Evolutionary conservation across 2,329 filamentous ascomycete genomes (phyloP).

Genomic region (Fusarium haematococcum): DNA sequence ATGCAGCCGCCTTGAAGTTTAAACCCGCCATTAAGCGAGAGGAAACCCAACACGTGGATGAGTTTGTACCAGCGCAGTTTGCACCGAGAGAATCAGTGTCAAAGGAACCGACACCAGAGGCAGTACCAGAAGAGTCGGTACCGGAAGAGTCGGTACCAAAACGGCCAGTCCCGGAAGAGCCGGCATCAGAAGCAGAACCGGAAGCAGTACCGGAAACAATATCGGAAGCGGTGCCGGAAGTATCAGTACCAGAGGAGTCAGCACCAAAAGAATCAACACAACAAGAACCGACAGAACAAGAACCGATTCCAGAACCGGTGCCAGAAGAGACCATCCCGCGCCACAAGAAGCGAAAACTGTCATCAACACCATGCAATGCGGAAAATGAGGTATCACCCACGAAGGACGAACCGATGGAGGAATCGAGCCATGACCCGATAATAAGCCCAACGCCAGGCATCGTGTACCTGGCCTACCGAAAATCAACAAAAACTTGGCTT

Average conservation of each 20-base stretch:
- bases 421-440: background rate
- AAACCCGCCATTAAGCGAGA: background rate
- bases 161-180: background rate
- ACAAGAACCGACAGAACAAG: background rate
- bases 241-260: background rate
- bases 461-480: conserved; percentile 9
- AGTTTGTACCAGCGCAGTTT: background rate
- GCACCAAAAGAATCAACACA: background rate
- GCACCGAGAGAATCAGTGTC: background rate
- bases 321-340: too few relatives aligned
- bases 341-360: background rate
- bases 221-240: background rate
- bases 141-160: background rate
- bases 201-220: background rate
- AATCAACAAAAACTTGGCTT: conserved; percentile 7
- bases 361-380: background rate
- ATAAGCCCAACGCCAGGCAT: background rate
- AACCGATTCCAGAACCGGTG: background rate
- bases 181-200: background rate
- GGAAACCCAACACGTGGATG: background rate
- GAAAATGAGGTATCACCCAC: background rate
- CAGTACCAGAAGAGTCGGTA: background rate
- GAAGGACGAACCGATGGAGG: background rate
- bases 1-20: background rate
- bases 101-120: background rate